A percentile compares a stretch with the other conserved stretches of the same genome.
Evolutionary conservation across 148 eudicot genomes (phyloP).

Genomic region (Arbutus unedo): DNA sequence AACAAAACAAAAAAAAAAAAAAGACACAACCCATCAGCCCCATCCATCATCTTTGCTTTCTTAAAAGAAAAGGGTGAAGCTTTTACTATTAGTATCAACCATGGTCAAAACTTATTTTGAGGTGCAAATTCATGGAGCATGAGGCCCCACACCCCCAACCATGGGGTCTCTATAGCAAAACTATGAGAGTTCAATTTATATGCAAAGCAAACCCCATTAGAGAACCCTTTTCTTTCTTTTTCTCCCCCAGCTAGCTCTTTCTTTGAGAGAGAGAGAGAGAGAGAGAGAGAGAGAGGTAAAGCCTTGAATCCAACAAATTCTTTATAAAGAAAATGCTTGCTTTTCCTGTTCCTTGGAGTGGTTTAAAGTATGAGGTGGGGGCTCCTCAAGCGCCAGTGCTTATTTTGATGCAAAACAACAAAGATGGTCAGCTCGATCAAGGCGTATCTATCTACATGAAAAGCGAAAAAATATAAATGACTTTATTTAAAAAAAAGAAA

Average conservation of each 20-base stretch:
- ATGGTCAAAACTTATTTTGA: background rate
- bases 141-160: background rate
- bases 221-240: background rate
- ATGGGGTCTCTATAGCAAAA: background rate
- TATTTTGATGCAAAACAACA: background rate
- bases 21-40: background rate
- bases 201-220: background rate
- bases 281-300: too few relatives aligned
- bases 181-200: background rate
- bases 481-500: background rate
- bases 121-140: background rate
- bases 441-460: conserved; percentile 7
- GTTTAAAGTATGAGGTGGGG: background rate
- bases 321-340: background rate
- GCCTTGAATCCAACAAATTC: background rate
- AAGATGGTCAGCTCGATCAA: background rate
- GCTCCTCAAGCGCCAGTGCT: background rate
- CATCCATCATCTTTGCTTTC: conserved; percentile 1
- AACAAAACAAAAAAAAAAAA: background rate
- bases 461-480: background rate
- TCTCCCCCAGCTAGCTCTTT: background rate
- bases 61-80: background rate
- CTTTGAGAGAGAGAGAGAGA: too few relatives aligned
- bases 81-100: background rate
- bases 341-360: background rate